Conservation (phyloP, 495 filamentous ascomycete species). For the Massariosphaeria phaeospora region DNA sequence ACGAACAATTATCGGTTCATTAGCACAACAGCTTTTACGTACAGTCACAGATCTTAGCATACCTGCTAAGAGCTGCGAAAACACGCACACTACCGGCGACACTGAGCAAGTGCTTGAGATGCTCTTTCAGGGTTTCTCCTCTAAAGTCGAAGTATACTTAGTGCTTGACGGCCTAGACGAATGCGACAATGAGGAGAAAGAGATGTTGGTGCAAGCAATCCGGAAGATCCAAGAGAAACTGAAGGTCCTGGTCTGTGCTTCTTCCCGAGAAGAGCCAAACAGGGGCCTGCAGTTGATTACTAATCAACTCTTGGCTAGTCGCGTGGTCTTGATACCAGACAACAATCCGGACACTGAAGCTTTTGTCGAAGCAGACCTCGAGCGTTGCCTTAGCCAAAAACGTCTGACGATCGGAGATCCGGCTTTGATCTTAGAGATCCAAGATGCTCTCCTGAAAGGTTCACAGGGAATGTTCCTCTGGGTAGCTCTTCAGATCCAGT, state of each 20-base stretch:
- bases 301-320: slow-evolving; percentile 21
- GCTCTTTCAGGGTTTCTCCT: slow-evolving; percentile 18
- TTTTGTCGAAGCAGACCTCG: slow-evolving; percentile 42
- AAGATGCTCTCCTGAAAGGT: slow-evolving; percentile 36
- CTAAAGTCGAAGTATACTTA: slow-evolving; percentile 33
- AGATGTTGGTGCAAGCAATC: slow-evolving; percentile 31
- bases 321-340: slow-evolving; percentile 36
- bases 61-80: background rate
- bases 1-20: slow-evolving; percentile 40
- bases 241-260: slow-evolving; percentile 37
- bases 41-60: background rate
- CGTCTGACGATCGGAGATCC: slow-evolving; percentile 41
- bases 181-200: slow-evolving; percentile 33
- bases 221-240: slow-evolving; percentile 33
- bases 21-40: slow-evolving; percentile 41
- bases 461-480: slow-evolving; percentile 48
- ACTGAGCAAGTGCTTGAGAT: background rate
- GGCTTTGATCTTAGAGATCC: slow-evolving; percentile 40
- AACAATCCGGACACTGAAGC: slow-evolving; percentile 42
- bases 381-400: slow-evolving; percentile 34
- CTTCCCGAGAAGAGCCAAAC: slow-evolving; percentile 35
- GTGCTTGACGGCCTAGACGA: slow-evolving; percentile 43
- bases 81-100: background rate
- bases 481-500: slow-evolving; percentile 46
- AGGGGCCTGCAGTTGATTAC: slow-evolving; percentile 17